These are phyloP conservation scores for Berkeleyomyces rouxiae DNA, from an alignment of 2,329 filamentous ascomycete genomes.

Conservation along the genomic window DNA sequence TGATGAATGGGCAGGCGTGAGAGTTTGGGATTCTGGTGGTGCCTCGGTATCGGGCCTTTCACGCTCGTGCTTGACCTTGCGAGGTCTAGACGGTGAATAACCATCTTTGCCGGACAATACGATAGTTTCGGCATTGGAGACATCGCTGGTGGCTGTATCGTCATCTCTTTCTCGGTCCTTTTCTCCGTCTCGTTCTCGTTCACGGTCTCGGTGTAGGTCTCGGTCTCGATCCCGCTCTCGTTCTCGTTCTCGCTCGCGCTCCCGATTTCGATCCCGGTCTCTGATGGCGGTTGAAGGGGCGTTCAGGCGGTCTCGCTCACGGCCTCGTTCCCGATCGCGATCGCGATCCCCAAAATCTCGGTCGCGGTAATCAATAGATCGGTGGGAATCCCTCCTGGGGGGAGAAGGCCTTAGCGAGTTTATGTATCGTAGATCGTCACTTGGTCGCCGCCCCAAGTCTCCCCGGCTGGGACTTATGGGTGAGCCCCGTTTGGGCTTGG, in stretches of 20 bases:
- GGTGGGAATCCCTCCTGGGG: neutral
- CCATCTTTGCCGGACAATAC: constrained; percentile 50
- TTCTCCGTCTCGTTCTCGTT: constrained; percentile 8
- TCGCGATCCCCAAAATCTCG: constrained; percentile 10
- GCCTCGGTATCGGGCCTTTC: constrained; percentile 28
- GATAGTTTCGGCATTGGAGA: constrained; percentile 57
- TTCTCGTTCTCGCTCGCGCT: neutral
- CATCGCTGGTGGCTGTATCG: constrained; percentile 27
- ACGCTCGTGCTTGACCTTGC: constrained; percentile 50
- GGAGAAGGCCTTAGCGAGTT: neutral
- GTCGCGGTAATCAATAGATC: constrained; percentile 2
- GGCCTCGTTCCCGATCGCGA: constrained; percentile 8
- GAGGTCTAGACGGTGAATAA: constrained; percentile 44
- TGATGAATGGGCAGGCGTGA: neutral
- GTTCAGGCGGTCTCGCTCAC: neutral
- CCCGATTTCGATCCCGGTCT: constrained; percentile 6
- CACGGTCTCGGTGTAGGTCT: neutral
- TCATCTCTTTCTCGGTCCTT: constrained; percentile 19
- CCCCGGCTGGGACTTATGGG: constrained; percentile 2
- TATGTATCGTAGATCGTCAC: neutral
- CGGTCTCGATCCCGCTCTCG: neutral
- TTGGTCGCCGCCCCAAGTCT: neutral
- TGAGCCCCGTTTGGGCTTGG: constrained; percentile 10
- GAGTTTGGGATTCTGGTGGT: neutral
- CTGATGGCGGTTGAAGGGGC: constrained; percentile 15